Evolutionary conservation across 2,329 filamentous ascomycete species (phyloP), one percentile per base, ranked within the genome.

Genomic region (Knufia petricola): DNA sequence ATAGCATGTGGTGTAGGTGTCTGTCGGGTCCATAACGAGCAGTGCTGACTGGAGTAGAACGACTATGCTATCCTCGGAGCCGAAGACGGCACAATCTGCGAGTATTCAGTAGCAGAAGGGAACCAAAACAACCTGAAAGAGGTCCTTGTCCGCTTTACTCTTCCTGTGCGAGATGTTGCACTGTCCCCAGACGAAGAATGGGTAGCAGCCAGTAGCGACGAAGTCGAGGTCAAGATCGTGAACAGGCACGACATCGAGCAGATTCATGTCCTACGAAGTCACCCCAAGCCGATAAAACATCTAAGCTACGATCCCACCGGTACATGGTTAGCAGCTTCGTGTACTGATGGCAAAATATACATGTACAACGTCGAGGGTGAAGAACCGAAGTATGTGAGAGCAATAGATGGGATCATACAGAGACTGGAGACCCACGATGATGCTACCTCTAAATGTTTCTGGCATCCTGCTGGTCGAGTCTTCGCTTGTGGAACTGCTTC

Each of bases 181-280:
- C 71, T 98, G 12, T 89, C 87, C 2, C 77, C 80, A 1, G 85
- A 96, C 63, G 77, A 79, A 0, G 78, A 85, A 59, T 96, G 88
- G 89, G 86, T 84, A 55, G 92, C 92, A 24, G 87, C 96, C 21
- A 88, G 89, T n/a, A 95, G 89, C 73, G 94, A 96, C 64, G 92
- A 98, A 65, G 73, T 95, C 50, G 85, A 83, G 1, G 87, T 96
- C 57, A 95, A 94, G 64, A 71, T 98, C 19, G 87, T 98, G 53
- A 85, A 84, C 59, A 84, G 84, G 26, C 74, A 81, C 40, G 86
- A 96, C 62, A 89, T 84, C 64, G 81, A 75, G 19, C 76, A 80
- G 55, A 77, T 94, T 43, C 81, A 84, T 59, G 83, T 84, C 55
- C 75, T 98, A 7, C 81, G 85, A 55, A 87, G 95, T 46, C 90